Evolutionary conservation across 2,329 filamentous ascomycete species (phyloP), one percentile per base, ranked within the genome.

Genomic region (Diplodia sapinea): DNA sequence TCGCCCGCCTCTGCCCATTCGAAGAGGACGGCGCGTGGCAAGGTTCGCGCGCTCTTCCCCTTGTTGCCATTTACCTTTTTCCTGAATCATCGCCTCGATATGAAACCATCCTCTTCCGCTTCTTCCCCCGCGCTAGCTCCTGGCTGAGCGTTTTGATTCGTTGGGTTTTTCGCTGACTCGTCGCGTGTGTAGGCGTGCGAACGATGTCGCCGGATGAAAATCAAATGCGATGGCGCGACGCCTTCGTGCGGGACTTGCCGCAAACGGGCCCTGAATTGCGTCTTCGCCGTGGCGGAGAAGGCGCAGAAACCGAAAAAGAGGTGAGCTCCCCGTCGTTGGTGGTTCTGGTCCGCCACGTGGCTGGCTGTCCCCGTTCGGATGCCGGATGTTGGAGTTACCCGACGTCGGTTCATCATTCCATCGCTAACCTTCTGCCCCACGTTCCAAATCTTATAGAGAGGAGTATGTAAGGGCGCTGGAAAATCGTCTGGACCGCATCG

Each of bases 141-240:
- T 23, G 23, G 23, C 23, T 26, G 23, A 26, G 23, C 3, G 23
- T 26, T 26, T 26, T 26, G 23, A 26, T 26, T 26, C 23, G 23
- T 26, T 26, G 23, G 23, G 15, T 12, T 2, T 31, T 23, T 20
- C 15, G 43, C 43, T 36, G 31, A 38, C 43, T 62, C n/a, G n/a
- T 20, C 9, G 11, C 5, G 40, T 13, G 17, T 59, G 9, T 15
- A 63, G 59, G 59, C 59, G 5, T 63, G 59, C 15, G 47, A 63
- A 43, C 29, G 59, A 51, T 63, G 59, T 15, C 59, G 59, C 43
- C 15, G 31, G n/a, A 63, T 63, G 59, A 63, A 63, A n/a, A 63
- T 63, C 29, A 63, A 63, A 51, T 63, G 59, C 59, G 59, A 63
- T 26, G 59, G 59, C 47, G 43, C 13, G 31, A 51, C 59, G 23